phyloP scores from a whole-genome alignment of 371 early-diverging fungal genomes.

The Conidiobolus coronatus region DNA sequence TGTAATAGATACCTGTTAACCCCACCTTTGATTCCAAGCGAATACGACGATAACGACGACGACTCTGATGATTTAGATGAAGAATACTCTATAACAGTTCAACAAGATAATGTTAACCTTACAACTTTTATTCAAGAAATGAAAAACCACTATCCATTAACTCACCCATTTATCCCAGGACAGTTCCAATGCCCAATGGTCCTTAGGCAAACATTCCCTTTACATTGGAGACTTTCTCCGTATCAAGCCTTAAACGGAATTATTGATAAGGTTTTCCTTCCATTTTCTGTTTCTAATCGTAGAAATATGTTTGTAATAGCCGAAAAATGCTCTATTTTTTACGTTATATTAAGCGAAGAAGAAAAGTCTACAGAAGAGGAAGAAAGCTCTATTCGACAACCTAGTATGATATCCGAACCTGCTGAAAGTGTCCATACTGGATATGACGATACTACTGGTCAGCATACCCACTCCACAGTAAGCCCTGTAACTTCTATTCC shows the following conservation, averaged over 20 bases:
- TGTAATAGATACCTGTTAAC: constrained; percentile 49
- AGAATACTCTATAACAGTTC: too few relatives aligned
- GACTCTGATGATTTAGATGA: constrained; percentile 10
- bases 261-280: constrained; percentile 21
- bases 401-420: too few relatives aligned
- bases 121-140: too few relatives aligned
- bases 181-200: constrained; percentile 49
- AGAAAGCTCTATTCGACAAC: too few relatives aligned
- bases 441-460: neutral
- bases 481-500: neutral
- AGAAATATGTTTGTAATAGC: constrained; percentile 45
- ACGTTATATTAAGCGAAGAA: constrained; percentile 18
- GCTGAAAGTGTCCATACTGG: neutral
- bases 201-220: constrained; percentile 28
- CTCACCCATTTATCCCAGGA: constrained; percentile 25
- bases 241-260: constrained; percentile 33
- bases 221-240: constrained; percentile 54
- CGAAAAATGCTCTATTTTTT: constrained; percentile 25
- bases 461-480: neutral
- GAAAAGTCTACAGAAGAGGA: neutral
- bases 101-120: too few relatives aligned
- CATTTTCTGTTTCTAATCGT: constrained; percentile 45
- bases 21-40: constrained; percentile 4
- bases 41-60: constrained; percentile 10
- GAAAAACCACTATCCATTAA: constrained; percentile 5